Conservation (phyloP, 2,329 filamentous ascomycete species). For the Aspergillus fijiensis region DNA sequence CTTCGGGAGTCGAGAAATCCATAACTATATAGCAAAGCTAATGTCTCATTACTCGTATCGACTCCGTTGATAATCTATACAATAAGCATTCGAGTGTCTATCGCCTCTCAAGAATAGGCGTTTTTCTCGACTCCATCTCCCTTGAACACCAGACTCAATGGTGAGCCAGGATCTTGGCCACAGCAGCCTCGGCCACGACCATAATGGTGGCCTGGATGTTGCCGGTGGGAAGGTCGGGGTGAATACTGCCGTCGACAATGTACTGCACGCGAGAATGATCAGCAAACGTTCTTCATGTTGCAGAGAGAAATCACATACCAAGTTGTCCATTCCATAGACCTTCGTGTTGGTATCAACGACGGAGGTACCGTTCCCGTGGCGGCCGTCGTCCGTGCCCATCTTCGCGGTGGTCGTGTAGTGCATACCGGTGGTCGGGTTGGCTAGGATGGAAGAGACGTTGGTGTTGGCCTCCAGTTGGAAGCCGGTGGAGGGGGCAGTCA, state of each 20-base stretch:
- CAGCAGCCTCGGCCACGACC: slow-evolving; percentile 62
- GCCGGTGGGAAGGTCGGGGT: slow-evolving; percentile 58
- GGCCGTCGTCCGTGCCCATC: slow-evolving; percentile 21
- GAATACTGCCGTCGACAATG: slow-evolving; percentile 18
- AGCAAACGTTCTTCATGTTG: slow-evolving; percentile 36
- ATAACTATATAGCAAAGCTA: too few species aligned
- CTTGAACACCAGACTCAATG: slow-evolving; percentile 37
- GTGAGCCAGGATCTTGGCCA: slow-evolving; percentile 39
- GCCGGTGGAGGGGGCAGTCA: slow-evolving; percentile 22
- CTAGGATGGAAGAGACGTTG: slow-evolving; percentile 26
- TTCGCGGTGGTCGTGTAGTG: slow-evolving; percentile 19
- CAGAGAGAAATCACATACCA: slow-evolving; percentile 48
- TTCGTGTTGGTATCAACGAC: slow-evolving; percentile 22
- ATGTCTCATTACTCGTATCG: too few species aligned
- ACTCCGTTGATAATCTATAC: too few species aligned
- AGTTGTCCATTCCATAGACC: slow-evolving; percentile 15
- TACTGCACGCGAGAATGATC: slow-evolving; percentile 27
- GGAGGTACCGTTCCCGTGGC: slow-evolving; percentile 14
- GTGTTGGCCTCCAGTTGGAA: slow-evolving; percentile 24
- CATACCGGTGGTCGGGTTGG: slow-evolving; percentile 36
- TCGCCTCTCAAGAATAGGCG: neutral
- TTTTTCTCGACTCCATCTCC: neutral
- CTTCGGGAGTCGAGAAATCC: too few species aligned
- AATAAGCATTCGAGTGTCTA: too few species aligned
- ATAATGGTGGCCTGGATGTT: slow-evolving; percentile 68